Evolutionary conservation across 371 early-diverging fungal species (phyloP).

Genomic region (Apophysomyces ossiformis): DNA sequence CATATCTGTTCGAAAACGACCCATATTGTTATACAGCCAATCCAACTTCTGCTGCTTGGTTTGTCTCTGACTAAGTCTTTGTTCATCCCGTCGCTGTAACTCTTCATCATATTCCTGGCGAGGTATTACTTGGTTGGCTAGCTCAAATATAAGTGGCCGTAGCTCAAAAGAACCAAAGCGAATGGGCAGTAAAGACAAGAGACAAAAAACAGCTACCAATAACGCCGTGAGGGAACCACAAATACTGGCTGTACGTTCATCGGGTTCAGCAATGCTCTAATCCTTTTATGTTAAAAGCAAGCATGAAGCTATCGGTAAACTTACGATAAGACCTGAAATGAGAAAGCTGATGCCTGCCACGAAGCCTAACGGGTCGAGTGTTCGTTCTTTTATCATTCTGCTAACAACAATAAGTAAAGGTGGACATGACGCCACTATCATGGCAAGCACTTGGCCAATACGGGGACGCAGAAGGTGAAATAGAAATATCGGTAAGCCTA

Average conservation of each 20-base stretch:
- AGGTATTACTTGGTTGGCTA: slow-evolving; percentile 51
- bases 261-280: slow-evolving; percentile 49
- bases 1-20: slow-evolving; percentile 49
- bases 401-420: slow-evolving; percentile 38
- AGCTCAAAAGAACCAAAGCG: slow-evolving; percentile 37
- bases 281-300: neutral
- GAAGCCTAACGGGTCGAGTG: slow-evolving; percentile 33
- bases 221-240: slow-evolving; percentile 43
- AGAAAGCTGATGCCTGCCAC: slow-evolving; percentile 40
- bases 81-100: slow-evolving; percentile 27
- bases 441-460: slow-evolving; percentile 42
- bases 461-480: slow-evolving; percentile 34
- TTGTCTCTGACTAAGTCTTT: slow-evolving; percentile 14
- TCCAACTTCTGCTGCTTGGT: slow-evolving; percentile 31
- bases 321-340: slow-evolving; percentile 39
- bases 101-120: slow-evolving; percentile 30
- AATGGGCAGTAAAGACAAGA: slow-evolving; percentile 43
- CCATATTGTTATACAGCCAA: slow-evolving; percentile 38
- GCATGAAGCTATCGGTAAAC: neutral
- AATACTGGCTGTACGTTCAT: slow-evolving; percentile 32
- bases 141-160: slow-evolving; percentile 41
- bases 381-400: slow-evolving; percentile 30
- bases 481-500: slow-evolving; percentile 42
- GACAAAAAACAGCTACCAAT: slow-evolving; percentile 39
- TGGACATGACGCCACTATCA: slow-evolving; percentile 43